Base-by-base conservation (phyloP, 2,329 filamentous ascomycete species). In the Daldinia sp. region DNA sequence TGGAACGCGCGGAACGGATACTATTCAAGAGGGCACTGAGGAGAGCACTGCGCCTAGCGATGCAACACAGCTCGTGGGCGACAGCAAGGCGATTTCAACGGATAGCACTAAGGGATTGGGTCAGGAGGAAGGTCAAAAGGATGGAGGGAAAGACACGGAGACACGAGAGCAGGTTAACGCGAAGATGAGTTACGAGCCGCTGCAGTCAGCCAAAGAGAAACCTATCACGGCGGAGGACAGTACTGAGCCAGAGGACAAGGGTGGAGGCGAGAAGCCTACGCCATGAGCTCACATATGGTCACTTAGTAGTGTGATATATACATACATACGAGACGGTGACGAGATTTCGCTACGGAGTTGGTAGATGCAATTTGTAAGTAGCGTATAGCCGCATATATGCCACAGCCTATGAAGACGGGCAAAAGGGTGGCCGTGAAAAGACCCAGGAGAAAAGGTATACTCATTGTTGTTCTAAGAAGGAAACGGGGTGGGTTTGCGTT, bases 41-140 rank as follows among this genome's bases (percentile, higher is more conserved):
- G 17, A 39, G 32, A 45, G 45, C 45, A 17, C 25, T 67, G 27
- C 45, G 34, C 11, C 29, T 7, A 25, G 45, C 67, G 32, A 58
- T 70, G 56, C 58, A 58, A 13, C 25, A 17, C 30, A 60, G 59
- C 56, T 49, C 61, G 51, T 59, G 47, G 58, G 25, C 9, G 59
- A 62, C 59, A 50, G 63, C 43, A 29, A 45, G 39, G 21, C 39
- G 41, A 19, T 61, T 48, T 11, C 55, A 45, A 32, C 37, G 53
- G 27, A 15, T 37, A 34, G 10, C 29, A 3, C 8, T 58, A 50
- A 39, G 51, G 13, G 23, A 32, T 13, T 23, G 48, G 39, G 21
- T 25, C 23, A 5, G 17, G 23, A 23, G 35, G 10, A 47, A 17
- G 27, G 37, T 29, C 19, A 32, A 11, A 43, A 54, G 35, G 23